Conservation (phyloP, 352 stramenopile species). For the Phytophthora multivora region DNA sequence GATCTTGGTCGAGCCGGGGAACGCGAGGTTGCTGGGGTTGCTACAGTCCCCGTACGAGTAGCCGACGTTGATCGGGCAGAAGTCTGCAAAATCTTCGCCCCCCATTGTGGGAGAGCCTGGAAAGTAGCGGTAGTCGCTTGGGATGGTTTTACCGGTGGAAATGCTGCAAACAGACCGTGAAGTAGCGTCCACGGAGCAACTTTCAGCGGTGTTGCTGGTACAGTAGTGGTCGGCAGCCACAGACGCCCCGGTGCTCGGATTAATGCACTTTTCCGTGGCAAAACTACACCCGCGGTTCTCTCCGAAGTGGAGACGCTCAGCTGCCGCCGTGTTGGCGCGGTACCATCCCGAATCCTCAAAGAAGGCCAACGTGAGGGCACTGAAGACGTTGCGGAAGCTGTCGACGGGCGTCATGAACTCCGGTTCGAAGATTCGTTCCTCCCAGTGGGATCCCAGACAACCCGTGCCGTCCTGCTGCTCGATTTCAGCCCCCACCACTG, state of each 20-base stretch:
- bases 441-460: slow-evolving; percentile 83
- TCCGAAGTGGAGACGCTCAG: slow-evolving; percentile 71
- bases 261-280: slow-evolving; percentile 70
- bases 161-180: slow-evolving; percentile 74
- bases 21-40: slow-evolving; percentile 57
- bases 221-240: slow-evolving; percentile 70
- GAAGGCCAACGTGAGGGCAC: slow-evolving; percentile 74
- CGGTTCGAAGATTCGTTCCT: slow-evolving; percentile 82
- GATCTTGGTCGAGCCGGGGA: slow-evolving; percentile 48
- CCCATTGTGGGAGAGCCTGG: slow-evolving; percentile 43
- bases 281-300: slow-evolving; percentile 69
- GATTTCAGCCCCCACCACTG: slow-evolving; percentile 68
- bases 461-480: slow-evolving; percentile 74
- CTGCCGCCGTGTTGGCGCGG: slow-evolving; percentile 51
- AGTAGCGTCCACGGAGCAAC: slow-evolving; percentile 75
- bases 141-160: slow-evolving; percentile 47
- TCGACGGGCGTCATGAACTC: slow-evolving; percentile 85
- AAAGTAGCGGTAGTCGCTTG: slow-evolving; percentile 69
- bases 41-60: slow-evolving; percentile 72
- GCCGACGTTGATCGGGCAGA: slow-evolving; percentile 77
- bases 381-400: slow-evolving; percentile 78
- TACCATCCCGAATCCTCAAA: slow-evolving; percentile 89
- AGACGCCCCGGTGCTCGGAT: slow-evolving; percentile 47
- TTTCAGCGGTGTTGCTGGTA: slow-evolving; percentile 55
- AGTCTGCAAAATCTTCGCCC: slow-evolving; percentile 73